Percentiles rank a stretch among this genome's conserved stretches.
Evolutionary conservation across 495 filamentous ascomycete species (phyloP).

Genomic region (Sphaerosporella brunnea): DNA sequence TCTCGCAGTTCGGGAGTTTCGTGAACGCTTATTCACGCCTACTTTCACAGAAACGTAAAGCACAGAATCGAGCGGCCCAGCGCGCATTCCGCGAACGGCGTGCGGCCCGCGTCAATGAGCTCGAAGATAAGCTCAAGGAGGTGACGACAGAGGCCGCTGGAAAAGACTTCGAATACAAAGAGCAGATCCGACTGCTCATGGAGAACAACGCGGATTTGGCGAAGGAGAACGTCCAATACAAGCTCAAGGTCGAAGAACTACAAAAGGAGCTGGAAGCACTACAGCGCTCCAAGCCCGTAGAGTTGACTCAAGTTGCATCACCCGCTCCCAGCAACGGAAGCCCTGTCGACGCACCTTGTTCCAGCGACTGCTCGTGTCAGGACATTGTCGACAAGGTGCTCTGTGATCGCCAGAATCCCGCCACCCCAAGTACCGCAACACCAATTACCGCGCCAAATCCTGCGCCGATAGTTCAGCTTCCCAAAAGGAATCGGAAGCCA

Average conservation of each 20-base stretch:
- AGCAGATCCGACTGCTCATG: conserved; percentile 33
- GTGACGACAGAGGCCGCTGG: conserved; percentile 37
- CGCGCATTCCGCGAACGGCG: conserved; percentile 75
- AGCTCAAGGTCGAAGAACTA: conserved; percentile 19
- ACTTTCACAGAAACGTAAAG: conserved; percentile 52
- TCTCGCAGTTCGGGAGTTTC: background rate
- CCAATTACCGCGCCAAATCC: background rate
- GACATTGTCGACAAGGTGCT: conserved; percentile 18
- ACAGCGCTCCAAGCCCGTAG: conserved; percentile 28
- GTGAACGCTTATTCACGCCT: background rate
- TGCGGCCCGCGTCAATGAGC: conserved; percentile 65
- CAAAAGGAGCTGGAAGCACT: conserved; percentile 19
- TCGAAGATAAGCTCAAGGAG: conserved; percentile 67
- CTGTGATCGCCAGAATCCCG: conserved; percentile 7
- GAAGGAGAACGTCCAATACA: conserved; percentile 15
- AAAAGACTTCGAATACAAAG: conserved; percentile 30
- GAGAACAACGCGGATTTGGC: conserved; percentile 16
- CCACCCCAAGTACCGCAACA: no score
- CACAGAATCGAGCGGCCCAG: conserved; percentile 85
- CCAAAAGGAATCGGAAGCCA: conserved; percentile 26
- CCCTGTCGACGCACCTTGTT: conserved; percentile 12
- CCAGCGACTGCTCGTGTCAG: conserved; percentile 8
- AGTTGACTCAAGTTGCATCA: conserved; percentile 23
- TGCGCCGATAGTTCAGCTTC: conserved; percentile 30
- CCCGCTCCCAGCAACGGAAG: conserved; percentile 16